Conservation (phyloP, 768 basidiomycete species). For the Heimioporus sp. region DNA sequence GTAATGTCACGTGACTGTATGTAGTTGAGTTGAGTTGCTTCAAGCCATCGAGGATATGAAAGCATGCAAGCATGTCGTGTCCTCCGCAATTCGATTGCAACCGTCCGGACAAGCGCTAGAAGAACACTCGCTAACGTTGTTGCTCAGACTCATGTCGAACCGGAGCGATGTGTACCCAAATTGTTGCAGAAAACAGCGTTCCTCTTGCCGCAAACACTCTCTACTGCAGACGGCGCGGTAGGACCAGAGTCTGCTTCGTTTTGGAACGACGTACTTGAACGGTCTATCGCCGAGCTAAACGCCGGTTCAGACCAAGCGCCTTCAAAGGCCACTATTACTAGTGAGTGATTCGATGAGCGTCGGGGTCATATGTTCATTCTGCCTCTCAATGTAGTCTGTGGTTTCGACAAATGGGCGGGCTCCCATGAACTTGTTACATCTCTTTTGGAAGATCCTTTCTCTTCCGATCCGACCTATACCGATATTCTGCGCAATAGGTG, state of each 20-base stretch:
- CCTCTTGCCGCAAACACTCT: slow-evolving; percentile 45
- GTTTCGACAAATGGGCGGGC: slow-evolving; percentile 52
- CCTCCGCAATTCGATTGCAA: slow-evolving; percentile 9
- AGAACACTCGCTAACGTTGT: background rate
- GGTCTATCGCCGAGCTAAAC: slow-evolving; percentile 29
- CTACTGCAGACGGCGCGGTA: slow-evolving; percentile 15
- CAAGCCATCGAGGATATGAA: slow-evolving; percentile 1
- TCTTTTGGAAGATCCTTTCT: slow-evolving; percentile 68
- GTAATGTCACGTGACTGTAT: slow-evolving; percentile 18
- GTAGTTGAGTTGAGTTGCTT: background rate
- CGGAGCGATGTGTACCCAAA: slow-evolving; percentile 35
- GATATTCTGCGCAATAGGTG: slow-evolving; percentile 50
- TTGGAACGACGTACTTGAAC: slow-evolving; percentile 46
- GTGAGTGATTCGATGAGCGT: slow-evolving; percentile 34
- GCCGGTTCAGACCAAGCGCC: slow-evolving; percentile 32
- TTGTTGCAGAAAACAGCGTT: slow-evolving; percentile 49
- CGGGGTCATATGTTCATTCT: background rate
- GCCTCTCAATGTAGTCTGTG: slow-evolving; percentile 47
- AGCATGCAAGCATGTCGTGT: slow-evolving; percentile 27
- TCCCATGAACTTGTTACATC: slow-evolving; percentile 64
- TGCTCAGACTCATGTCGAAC: background rate
- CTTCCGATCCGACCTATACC: slow-evolving; percentile 46
- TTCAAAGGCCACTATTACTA: slow-evolving; percentile 44
- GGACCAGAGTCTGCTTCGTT: slow-evolving; percentile 36
- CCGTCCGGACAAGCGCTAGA: background rate